These are phyloP conservation scores for Cochlearia excelsa DNA, from an alignment of 345 rosid species.

Conservation along the genomic window DNA sequence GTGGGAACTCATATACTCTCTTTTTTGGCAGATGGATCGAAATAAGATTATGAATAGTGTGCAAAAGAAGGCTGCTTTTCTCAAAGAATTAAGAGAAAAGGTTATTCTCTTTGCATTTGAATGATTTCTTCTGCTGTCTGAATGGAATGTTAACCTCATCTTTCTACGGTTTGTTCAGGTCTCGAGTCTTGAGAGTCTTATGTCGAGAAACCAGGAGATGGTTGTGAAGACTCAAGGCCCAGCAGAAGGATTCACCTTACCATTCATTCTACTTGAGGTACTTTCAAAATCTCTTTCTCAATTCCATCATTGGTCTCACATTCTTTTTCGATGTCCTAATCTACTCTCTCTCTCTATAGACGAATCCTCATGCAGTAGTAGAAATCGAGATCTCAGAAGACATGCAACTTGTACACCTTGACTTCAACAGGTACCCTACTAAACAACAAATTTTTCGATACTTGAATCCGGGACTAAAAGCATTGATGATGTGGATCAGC, in stretches of 20 bases:
- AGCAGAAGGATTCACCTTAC: conserved; percentile 41
- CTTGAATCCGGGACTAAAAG: neutral
- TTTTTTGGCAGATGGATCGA: conserved; percentile 28
- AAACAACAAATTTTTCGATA: neutral
- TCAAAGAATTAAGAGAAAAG: conserved; percentile 48
- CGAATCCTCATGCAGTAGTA: conserved; percentile 47
- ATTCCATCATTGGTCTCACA: neutral
- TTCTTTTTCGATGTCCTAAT: neutral
- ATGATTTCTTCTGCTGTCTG: neutral
- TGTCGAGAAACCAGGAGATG: conserved; percentile 37
- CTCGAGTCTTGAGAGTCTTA: conserved; percentile 41
- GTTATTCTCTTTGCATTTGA: conserved; percentile 15
- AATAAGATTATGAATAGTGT: conserved; percentile 31
- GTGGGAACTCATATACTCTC: neutral
- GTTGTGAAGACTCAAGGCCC: conserved; percentile 34
- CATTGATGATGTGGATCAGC: conserved; percentile 23
- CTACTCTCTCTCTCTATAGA: conserved; percentile 25
- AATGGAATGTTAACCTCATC: neutral
- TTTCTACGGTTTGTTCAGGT: conserved; percentile 26
- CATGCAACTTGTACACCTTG: conserved; percentile 52
- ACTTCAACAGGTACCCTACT: conserved; percentile 44
- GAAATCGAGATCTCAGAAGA: conserved; percentile 57
- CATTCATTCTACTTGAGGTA: conserved; percentile 49
- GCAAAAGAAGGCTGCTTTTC: conserved; percentile 40
- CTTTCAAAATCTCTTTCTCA: neutral